Evolutionary conservation across 169 alveolate genomes (phyloP), one percentile per base, ranked within the genome.

Genomic region (Plasmodium gallinaceum): DNA sequence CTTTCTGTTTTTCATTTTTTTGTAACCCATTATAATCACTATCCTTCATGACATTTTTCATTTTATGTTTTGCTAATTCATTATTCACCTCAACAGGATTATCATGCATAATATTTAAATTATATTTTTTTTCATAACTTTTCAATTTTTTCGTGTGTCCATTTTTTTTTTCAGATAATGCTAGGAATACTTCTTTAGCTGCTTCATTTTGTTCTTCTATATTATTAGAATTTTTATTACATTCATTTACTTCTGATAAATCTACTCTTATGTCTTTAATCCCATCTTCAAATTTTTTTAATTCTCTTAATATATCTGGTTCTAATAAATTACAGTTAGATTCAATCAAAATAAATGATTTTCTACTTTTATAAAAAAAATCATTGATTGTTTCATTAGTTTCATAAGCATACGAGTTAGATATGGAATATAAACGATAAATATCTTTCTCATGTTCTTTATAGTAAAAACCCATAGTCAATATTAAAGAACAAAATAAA

Each of bases 371-470:
- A 8, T 66, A 18, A 54, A 80, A 80, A 57, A 80, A 68, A 3
- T 66, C 90, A 9, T 80, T 80, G 0, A 80, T 80, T 8, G 43
- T 68, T 42, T 80, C 73, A 80, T 69, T 52, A 3, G 80, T 39
- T 52, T 80, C 90, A 37, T 72, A 80, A 0, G 90, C 73, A 9
- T 80, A 80, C 0, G 83, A 66, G 39, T 68, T 80, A 0, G 90
- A 52, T 18, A 80, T 52, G 26, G 90, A 80, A 26, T 80, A 80
- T 9, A 80, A 71, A 39, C 68, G 66, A 20, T 68, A 80, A 6
- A 80, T 69, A 42, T 80, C 85, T 14, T 68, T 80, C 43, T 80
- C 90, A 68, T 80, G 60, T 57, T 80, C 90, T 43, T 61, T 66
- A 46, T 66, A 80, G 43, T 42, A 65, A 60, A 80, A 68, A 1